A percentile compares a stretch with the other conserved stretches of the same genome.
phyloP scores from a whole-genome alignment of 164 flowering plant species.

The Nymphaea colorata region DNA sequence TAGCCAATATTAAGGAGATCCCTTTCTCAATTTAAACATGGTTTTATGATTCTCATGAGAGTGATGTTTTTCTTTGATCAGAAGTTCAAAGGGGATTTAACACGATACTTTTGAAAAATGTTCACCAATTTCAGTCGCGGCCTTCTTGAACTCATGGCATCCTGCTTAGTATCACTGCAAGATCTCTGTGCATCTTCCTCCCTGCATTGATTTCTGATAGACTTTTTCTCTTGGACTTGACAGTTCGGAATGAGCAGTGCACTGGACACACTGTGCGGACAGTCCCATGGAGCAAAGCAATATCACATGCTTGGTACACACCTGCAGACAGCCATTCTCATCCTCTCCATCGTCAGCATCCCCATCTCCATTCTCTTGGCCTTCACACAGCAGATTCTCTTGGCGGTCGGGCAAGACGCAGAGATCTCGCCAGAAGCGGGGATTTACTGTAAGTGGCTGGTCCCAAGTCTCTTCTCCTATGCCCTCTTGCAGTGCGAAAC shows the following conservation, averaged over 20 bases:
- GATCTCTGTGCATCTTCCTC: too few relatives aligned
- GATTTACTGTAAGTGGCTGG: slow-evolving; percentile 18
- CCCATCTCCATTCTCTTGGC: slow-evolving; percentile 26
- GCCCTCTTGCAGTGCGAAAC: slow-evolving; percentile 20
- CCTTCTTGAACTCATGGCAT: too few relatives aligned
- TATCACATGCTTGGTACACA: slow-evolving; percentile 22
- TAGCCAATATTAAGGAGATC: too few relatives aligned
- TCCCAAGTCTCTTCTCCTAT: slow-evolving; percentile 23
- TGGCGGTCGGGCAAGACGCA: slow-evolving; percentile 17
- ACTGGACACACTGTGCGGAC: slow-evolving; percentile 32
- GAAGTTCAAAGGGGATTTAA: too few relatives aligned
- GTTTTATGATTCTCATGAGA: too few relatives aligned
- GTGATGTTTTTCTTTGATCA: too few relatives aligned
- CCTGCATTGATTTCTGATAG: too few relatives aligned
- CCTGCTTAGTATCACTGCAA: too few relatives aligned
- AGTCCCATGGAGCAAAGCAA: slow-evolving; percentile 29
- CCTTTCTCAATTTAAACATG: too few relatives aligned
- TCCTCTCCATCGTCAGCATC: slow-evolving; percentile 18
- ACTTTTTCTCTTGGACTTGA: background rate
- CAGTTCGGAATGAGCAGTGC: slow-evolving; percentile 32
- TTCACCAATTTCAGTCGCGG: too few relatives aligned
- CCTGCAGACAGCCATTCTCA: slow-evolving; percentile 22
- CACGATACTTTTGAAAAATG: too few relatives aligned
- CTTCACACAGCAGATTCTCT: slow-evolving; percentile 14
- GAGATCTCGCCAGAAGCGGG: slow-evolving; percentile 24